These are phyloP conservation scores for Saccharomycopsis crataegensis DNA, from an alignment of 1,139 yeast species.

Conservation along the genomic window DNA sequence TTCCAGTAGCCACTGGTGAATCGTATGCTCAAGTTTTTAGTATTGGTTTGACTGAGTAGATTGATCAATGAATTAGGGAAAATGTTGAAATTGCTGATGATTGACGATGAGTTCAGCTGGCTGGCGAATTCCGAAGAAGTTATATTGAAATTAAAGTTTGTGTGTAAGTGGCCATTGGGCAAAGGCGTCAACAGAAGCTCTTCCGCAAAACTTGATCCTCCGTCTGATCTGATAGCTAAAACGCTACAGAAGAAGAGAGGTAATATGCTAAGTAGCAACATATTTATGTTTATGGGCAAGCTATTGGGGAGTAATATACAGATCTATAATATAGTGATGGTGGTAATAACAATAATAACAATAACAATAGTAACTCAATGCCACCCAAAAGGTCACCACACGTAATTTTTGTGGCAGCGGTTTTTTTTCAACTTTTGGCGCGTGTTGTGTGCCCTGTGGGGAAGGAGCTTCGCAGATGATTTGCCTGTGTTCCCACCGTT, in stretches of 20 bases:
- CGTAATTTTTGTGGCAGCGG: no score
- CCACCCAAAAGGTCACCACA: no score
- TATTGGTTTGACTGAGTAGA: constrained; percentile 54
- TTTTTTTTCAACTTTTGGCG: no score
- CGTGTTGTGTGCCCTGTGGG: no score
- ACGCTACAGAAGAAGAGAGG: background rate
- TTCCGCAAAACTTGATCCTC: constrained; percentile 32
- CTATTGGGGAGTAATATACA: background rate
- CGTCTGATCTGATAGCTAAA: background rate
- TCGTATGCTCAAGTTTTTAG: constrained; percentile 73
- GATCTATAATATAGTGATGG: background rate
- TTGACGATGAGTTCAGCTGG: constrained; percentile 21
- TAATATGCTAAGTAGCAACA: background rate
- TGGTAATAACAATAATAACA: no score
- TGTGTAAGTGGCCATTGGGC: constrained; percentile 58
- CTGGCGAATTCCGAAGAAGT: constrained; percentile 40
- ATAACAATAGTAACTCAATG: no score
- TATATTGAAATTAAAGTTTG: constrained; percentile 62
- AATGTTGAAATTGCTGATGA: constrained; percentile 49
- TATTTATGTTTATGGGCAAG: background rate
- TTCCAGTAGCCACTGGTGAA: constrained; percentile 98
- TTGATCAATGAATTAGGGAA: constrained; percentile 85
- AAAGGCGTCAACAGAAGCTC: constrained; percentile 55
- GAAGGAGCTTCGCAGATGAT: no score
- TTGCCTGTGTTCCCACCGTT: no score